phyloP scores from a whole-genome alignment of 352 stramenopile genomes.

The Peronospora destructor region DNA sequence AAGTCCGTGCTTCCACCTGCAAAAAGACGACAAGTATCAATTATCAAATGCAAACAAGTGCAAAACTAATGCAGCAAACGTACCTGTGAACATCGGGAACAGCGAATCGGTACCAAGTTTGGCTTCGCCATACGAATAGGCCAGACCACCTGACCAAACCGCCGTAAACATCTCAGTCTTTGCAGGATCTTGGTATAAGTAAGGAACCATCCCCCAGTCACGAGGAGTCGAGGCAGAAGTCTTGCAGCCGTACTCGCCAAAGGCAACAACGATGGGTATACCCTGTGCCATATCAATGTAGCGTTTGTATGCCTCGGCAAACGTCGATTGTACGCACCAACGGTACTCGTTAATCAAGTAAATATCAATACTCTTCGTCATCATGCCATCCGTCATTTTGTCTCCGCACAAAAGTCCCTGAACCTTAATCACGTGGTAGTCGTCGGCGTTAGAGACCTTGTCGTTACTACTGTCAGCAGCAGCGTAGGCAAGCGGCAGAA shows the following conservation, averaged over 20 bases:
- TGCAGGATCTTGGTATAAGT: conserved; percentile 64
- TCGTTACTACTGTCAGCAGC: conserved; percentile 72
- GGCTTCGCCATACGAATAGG: conserved; percentile 83
- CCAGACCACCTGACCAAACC: conserved; percentile 76
- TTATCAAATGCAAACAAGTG: conserved; percentile 2
- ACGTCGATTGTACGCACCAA: conserved; percentile 70
- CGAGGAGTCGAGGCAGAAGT: conserved; percentile 36
- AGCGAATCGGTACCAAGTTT: conserved; percentile 58
- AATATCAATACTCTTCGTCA: conserved; percentile 81
- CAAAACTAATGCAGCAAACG: background rate
- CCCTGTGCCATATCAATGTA: conserved; percentile 68
- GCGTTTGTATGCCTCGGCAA: conserved; percentile 59
- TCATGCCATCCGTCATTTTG: conserved; percentile 75
- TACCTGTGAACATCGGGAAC: conserved; percentile 82
- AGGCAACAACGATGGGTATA: conserved; percentile 72
- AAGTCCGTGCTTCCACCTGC: conserved; percentile 60
- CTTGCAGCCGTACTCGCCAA: conserved; percentile 81
- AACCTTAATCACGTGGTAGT: conserved; percentile 80
- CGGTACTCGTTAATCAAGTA: conserved; percentile 88
- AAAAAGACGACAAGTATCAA: conserved; percentile 10
- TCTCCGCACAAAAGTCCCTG: conserved; percentile 80
- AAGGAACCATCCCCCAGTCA: conserved; percentile 74
- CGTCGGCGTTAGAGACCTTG: conserved; percentile 52
- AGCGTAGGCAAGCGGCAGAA: conserved; percentile 74
- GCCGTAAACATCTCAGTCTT: conserved; percentile 64